phyloP scores from a whole-genome alignment of 257 asterid genomes.

The Vinca minor region DNA sequence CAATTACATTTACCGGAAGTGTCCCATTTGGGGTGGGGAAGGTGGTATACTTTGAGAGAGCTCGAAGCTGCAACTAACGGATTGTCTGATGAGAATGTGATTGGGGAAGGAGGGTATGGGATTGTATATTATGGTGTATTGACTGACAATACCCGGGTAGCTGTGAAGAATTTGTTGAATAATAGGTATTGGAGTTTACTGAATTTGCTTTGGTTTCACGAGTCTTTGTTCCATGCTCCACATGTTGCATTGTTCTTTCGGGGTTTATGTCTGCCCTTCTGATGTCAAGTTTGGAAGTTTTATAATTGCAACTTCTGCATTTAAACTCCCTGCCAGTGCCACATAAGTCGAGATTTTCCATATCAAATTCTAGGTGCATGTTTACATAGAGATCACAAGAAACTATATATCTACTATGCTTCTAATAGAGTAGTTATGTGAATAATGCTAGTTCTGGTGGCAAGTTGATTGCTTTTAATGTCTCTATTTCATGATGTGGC shows the following conservation, averaged over 20 bases:
- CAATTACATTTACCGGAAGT: conserved; percentile 86
- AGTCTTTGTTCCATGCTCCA: too few relatives aligned
- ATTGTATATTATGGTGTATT: conserved; percentile 73
- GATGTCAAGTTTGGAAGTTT: background rate
- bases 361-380: background rate
- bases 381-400: too few relatives aligned
- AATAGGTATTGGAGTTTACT: conserved; percentile 43
- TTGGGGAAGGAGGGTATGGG: conserved; percentile 96
- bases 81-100: conserved; percentile 78
- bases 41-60: conserved; percentile 95
- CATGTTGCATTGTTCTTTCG: background rate
- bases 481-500: too few relatives aligned
- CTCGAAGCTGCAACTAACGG: conserved; percentile 95
- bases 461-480: too few relatives aligned
- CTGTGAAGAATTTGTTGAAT: conserved; percentile 83
- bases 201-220: too few relatives aligned
- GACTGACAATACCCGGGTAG: conserved; percentile 66
- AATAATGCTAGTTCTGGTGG: too few relatives aligned
- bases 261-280: background rate
- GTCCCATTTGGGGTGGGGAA: conserved; percentile 97
- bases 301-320: background rate
- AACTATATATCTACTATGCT: too few relatives aligned
- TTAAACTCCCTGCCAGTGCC: background rate
- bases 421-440: too few relatives aligned
- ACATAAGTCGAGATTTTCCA: background rate